Evolutionary conservation across 2,329 filamentous ascomycete genomes (phyloP), one percentile per base, ranked within the genome.

Genomic region (Microdochium nivale): DNA sequence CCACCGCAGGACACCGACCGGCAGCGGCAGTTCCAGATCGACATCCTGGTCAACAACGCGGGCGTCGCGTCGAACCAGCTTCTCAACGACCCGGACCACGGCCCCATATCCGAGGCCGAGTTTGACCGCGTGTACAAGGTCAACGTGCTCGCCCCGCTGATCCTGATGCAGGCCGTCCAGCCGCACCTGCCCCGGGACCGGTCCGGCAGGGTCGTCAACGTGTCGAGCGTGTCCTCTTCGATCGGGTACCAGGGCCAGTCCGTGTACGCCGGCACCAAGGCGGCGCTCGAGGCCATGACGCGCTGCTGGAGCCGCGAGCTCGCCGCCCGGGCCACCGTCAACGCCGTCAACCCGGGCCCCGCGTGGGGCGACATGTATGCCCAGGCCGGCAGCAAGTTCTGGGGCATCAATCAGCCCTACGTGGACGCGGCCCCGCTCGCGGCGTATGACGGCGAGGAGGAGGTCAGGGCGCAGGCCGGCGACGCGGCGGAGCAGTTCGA

Each of bases 31-130:
- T 19, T 52, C 43, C 49, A 79, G 57, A 73, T 87, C 56, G 83
- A 87, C 62, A 83, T 87, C 53, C 69, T 87, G 43, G 72, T 87
- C 66, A 86, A 87, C 70, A 87, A 87, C 62, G 84, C 84, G 7
- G 84, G 82, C 9, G 62, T 70, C 1, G 59, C 70, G 47, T 63
- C 76, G 47, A 85, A 86, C 62, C 74, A 79, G 47, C 58, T 67
- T 2, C 68, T 78, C 11, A 70, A 75, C 49, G 77, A 84, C 3
- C 35, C 14, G 10, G 50, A 27, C 7, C 16, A 51, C 37, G 52
- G 52, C 21, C 27, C 50, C 52, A 76, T 80, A 52, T 73, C 73
- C 13, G 61, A 70, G 3, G 74, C 75, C 11, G 73, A 83, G 57
- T 87, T 84, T 66, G 71, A 78, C 40, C 69, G 74, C 60, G 74